Evolutionary conservation across 2,329 filamentous ascomycete genomes (phyloP).

Genomic region (Xylaria sp.): DNA sequence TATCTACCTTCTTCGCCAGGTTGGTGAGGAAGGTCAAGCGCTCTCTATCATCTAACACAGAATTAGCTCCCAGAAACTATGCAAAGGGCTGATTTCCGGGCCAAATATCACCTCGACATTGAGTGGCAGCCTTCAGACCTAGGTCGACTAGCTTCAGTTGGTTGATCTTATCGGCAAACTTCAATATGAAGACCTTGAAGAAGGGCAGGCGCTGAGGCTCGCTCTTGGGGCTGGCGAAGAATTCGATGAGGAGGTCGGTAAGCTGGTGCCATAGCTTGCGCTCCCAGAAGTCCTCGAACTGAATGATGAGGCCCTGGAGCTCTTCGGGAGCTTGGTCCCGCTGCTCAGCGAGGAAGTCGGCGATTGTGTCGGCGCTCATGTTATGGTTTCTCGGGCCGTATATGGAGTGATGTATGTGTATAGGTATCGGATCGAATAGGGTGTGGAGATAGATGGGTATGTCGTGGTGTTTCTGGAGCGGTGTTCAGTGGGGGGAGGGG

Average conservation of each 20-base stretch:
- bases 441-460: background rate
- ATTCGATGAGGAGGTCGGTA: constrained; percentile 86
- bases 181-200: constrained; percentile 94
- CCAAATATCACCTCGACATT: constrained; percentile 75
- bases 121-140: constrained; percentile 85
- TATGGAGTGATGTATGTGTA: background rate
- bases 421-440: background rate
- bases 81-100: background rate
- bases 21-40: constrained; percentile 85
- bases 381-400: constrained; percentile 32
- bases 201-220: constrained; percentile 85
- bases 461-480: background rate
- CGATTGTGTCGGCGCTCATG: constrained; percentile 89
- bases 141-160: constrained; percentile 96
- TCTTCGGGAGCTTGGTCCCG: constrained; percentile 88
- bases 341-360: constrained; percentile 91
- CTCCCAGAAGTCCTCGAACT: constrained; percentile 98
- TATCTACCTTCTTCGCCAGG: constrained; percentile 88
- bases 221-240: constrained; percentile 86
- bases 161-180: constrained; percentile 98
- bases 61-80: constrained; percentile 7
- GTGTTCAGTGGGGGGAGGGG: constrained; percentile 18
- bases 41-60: constrained; percentile 80
- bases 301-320: constrained; percentile 86
- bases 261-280: constrained; percentile 99